Percentiles rank a stretch among this genome's conserved stretches.
Conservation (phyloP, 2,329 filamentous ascomycete species). For the Epichloe uncinata region DNA sequence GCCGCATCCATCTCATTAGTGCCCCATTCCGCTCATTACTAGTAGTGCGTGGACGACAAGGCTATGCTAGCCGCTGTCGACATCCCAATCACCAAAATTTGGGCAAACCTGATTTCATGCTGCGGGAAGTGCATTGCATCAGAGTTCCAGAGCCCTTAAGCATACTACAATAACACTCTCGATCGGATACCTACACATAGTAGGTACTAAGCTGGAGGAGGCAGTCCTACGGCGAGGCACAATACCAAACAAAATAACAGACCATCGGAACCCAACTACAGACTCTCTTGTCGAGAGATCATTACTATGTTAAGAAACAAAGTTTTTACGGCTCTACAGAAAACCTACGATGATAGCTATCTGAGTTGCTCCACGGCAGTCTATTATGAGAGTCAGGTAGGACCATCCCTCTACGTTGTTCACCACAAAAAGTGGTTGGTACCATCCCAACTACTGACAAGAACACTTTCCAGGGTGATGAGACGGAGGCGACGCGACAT, state of each 20-base stretch:
- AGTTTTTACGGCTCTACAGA: constrained; percentile 65
- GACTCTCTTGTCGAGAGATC: background rate
- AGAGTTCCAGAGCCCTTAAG: background rate
- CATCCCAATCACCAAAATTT: background rate
- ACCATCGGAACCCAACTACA: background rate
- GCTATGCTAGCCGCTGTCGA: background rate
- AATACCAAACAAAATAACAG: background rate
- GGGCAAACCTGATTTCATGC: background rate
- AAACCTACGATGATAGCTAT: constrained; percentile 96
- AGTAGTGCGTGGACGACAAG: background rate
- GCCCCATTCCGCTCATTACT: background rate
- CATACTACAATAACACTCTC: background rate
- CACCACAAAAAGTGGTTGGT: background rate
- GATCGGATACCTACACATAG: background rate
- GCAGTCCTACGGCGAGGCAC: background rate
- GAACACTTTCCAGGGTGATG: constrained; percentile 49
- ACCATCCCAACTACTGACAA: background rate
- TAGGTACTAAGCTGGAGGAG: background rate
- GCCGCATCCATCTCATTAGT: background rate
- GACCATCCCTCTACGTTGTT: background rate
- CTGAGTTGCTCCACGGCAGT: constrained; percentile 89
- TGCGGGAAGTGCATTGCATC: background rate
- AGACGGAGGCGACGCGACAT: constrained; percentile 76
- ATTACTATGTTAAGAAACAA: constrained; percentile 40
- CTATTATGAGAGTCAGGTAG: constrained; percentile 85